Conservation (phyloP, 371 early-diverging fungal genomes). For the Cokeromyces recurvatus region DNA sequence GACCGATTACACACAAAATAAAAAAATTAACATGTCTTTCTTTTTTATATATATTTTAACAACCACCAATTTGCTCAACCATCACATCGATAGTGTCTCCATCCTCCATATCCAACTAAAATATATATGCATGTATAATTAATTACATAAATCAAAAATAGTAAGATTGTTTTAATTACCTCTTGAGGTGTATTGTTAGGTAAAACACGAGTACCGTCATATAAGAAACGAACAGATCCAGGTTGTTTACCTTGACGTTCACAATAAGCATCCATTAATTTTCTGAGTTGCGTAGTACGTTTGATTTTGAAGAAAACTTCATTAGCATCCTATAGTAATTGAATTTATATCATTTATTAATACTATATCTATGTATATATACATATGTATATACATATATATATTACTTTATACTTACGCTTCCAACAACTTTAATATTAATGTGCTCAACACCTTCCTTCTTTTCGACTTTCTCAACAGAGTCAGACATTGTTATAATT, state of each 20-base stretch:
- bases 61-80: conserved; percentile 89
- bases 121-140: neutral
- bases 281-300: conserved; percentile 80
- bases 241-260: conserved; percentile 74
- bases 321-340: conserved; percentile 29
- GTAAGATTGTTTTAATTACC: conserved; percentile 71
- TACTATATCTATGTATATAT: too few species aligned
- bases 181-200: conserved; percentile 76
- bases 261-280: conserved; percentile 91
- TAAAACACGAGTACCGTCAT: conserved; percentile 82
- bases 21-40: too few species aligned
- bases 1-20: too few species aligned
- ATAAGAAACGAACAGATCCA: conserved; percentile 80
- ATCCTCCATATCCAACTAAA: conserved; percentile 90
- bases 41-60: too few species aligned
- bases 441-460: conserved; percentile 77
- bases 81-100: conserved; percentile 91
- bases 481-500: too few species aligned
- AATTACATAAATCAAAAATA: neutral
- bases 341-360: neutral
- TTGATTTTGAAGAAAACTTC: conserved; percentile 94
- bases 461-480: conserved; percentile 23
- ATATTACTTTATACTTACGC: conserved; percentile 55
- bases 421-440: conserved; percentile 84
- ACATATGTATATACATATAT: too few species aligned